phyloP scores from a whole-genome alignment of 257 asterid genomes.

The Solanum ossicruentum region DNA sequence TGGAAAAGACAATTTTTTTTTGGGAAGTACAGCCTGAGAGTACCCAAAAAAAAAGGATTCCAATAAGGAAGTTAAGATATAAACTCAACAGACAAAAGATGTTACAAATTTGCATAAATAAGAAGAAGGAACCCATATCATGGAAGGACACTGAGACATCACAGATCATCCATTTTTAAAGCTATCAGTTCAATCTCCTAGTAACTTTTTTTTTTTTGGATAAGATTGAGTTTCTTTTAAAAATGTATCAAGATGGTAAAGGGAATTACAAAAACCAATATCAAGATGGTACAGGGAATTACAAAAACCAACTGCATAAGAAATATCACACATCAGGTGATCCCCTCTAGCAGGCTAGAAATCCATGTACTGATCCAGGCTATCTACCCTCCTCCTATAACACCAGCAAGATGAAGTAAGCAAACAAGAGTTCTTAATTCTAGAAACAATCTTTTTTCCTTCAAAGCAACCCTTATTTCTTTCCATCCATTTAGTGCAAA shows the following conservation, averaged over 20 bases:
- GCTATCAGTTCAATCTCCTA: neutral
- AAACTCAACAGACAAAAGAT: neutral
- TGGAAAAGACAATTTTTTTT: neutral
- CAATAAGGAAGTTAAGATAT: neutral
- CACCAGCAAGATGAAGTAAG: neutral
- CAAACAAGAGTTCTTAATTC: neutral
- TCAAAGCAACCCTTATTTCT: neutral
- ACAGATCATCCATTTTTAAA: neutral
- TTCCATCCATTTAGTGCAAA: neutral
- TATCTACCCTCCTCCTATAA: neutral
- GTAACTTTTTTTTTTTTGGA: neutral
- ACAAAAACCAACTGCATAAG: neutral
- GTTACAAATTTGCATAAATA: neutral
- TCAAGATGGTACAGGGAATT: neutral
- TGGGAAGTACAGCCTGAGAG: neutral
- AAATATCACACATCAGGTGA: neutral
- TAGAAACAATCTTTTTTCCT: neutral
- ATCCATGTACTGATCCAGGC: neutral
- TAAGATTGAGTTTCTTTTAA: neutral
- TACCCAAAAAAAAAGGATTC: neutral
- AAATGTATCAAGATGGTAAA: neutral
- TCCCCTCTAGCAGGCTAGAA: neutral
- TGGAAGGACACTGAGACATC: neutral
- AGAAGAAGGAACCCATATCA: neutral
- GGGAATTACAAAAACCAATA: neutral